Base-by-base conservation (phyloP, 352 stramenopile species). In the Pythium plurisporium region DNA sequence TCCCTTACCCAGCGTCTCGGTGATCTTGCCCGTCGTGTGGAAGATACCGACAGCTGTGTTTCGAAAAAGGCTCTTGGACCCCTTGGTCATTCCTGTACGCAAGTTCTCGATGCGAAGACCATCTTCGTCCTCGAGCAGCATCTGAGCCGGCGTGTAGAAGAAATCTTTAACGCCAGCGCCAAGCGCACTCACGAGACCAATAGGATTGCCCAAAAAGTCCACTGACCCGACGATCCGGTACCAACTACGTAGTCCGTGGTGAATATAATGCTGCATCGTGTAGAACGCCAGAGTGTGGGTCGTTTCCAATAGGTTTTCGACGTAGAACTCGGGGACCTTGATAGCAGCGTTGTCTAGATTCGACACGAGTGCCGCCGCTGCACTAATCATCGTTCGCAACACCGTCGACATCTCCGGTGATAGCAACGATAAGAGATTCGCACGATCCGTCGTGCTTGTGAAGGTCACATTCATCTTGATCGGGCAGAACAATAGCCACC, bases 61-160 rank as follows among this genome's bases (percentile, higher is more conserved):
- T 10, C 82, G 73, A 22, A 96, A 54, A 40, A 96, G 67, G 52
- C 83, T 91, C 59, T 94, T 96, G 11, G 85, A 93, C 23, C 87
- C 87, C 51, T 91, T 92, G 0, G 84, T 94, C 84, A 94, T 94
- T 9, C 84, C 84, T 26, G 80, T 94, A n/a, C 84, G 77, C 25
- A 93, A 61, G 45, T 94, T 95, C 34, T 89, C 82, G 37, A 95
- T 94, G 0, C 84, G 74, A 9, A 94, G 41, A 4, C 85, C 86
- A 27, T 93, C 88, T 52, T 95, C 87, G 45, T 97, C 77, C 64
- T 94, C 87, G 14, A 98, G 73, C 15, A 98, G 69, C 72, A 96
- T 96, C 64, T 97, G 84, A 14, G 89, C 91, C 17, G 91, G 91
- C 23, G 95, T 96, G 66, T 97, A 97, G 59, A 98, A 98, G 69